Evolutionary conservation across 805 yeast genomes (phyloP), one percentile per base, ranked within the genome.

Genomic region (Isabelozyma pseudorhagii): DNA sequence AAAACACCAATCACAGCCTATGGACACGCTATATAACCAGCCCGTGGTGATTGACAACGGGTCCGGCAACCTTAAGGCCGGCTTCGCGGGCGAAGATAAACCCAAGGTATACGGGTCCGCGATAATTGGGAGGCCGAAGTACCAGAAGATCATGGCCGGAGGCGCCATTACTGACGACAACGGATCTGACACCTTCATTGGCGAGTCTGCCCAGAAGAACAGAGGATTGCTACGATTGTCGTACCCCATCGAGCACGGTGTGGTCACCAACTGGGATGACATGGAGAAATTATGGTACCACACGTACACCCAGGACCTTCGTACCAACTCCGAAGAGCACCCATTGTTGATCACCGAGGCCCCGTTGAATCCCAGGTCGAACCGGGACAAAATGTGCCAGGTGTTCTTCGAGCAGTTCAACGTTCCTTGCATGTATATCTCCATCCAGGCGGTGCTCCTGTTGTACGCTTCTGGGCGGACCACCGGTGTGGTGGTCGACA

Each of bases 311-410:
- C 78, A 80, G 25, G 86, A 81, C 39, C 69, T 87, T 46, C 77
- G 78, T 52, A 75, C 84, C 13, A 69, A 73, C 39, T 66, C 84
- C 6, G 93, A 88, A 57, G 96, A 90, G 42, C 97, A 93, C 68
- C 97, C 97, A 1, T 71, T 92, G 10, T 71, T 92, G 44, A 73
- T 92, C 25, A 92, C 97, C 0, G 97, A 92, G 62, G 92, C 96
- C 1, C 96, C 97, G 7, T 68, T 90, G 51, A 89, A 89, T 57
- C 93, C 92, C 1, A 67, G 77, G 21, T 54, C 63, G 1, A 84
- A 88, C 62, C 63, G 93, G 40, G 85, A 81, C 47, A 71, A 64
- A 44, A 75, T 82, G 69, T 80, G 87, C 42, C 89, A 85, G 64
- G 61, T 85, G 2, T 65, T 85, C 46, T 88, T 87, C 64, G 96